A percentile compares a stretch with the other conserved stretches of the same genome.
Evolutionary conservation across 495 filamentous ascomycete genomes (phyloP).

Genomic region (Aspergillus bridgeri): DNA sequence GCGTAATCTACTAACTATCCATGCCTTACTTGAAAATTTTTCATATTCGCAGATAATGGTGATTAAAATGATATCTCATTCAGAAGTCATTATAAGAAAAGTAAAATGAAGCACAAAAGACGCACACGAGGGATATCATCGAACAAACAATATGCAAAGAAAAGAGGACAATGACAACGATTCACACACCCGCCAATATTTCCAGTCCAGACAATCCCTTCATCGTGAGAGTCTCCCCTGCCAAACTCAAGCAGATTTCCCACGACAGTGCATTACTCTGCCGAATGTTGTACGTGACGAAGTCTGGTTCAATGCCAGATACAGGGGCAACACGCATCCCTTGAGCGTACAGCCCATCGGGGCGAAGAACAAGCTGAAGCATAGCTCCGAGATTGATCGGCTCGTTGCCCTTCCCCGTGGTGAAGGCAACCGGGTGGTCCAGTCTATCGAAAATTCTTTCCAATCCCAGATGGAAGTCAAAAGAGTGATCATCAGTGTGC

Average conservation of each 20-base stretch:
- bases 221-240: constrained; percentile 5
- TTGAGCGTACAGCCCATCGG: constrained; percentile 6
- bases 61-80: too few species aligned
- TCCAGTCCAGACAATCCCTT: not conserved
- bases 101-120: too few species aligned
- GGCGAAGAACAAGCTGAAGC: constrained; percentile 13
- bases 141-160: not conserved
- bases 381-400: constrained; percentile 15
- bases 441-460: constrained; percentile 8
- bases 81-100: too few species aligned
- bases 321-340: not conserved
- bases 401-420: constrained; percentile 10
- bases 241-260: constrained; percentile 12
- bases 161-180: not conserved
- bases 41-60: too few species aligned
- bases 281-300: constrained; percentile 18
- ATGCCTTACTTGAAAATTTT: too few species aligned
- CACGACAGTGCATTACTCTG: constrained; percentile 6
- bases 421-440: constrained; percentile 7
- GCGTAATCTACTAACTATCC: too few species aligned
- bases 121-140: too few species aligned
- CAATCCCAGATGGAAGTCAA: constrained; percentile 3
- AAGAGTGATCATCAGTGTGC: constrained; percentile 2
- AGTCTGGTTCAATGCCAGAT: constrained; percentile 16
- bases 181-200: not conserved